Evolutionary conservation across 768 basidiomycete genomes (phyloP).

Genomic region (Podaxis sp.): DNA sequence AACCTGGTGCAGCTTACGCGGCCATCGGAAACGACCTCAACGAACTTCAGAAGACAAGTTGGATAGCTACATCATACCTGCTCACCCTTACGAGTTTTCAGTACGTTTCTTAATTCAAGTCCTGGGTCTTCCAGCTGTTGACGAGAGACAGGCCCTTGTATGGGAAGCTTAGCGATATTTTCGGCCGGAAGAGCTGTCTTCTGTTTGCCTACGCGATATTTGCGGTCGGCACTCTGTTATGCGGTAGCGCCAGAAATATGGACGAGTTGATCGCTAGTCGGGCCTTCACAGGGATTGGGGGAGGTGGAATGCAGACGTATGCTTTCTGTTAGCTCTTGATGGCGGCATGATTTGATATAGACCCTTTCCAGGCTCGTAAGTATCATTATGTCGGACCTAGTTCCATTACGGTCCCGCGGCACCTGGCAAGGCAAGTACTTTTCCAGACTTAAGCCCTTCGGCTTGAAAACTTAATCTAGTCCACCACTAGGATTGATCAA

Average conservation of each 20-base stretch:
- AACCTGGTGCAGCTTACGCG: conserved; percentile 38
- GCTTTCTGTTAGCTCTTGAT: conserved; percentile 18
- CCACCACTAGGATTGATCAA: conserved; percentile 47
- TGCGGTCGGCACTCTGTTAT: conserved; percentile 50
- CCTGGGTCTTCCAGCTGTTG: neutral
- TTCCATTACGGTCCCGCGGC: conserved; percentile 59
- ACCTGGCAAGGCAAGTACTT: conserved; percentile 60
- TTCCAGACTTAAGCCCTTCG: neutral
- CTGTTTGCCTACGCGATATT: conserved; percentile 55
- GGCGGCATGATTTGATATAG: neutral
- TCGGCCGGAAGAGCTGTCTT: conserved; percentile 57
- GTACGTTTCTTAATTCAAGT: conserved; percentile 27
- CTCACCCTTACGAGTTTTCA: conserved; percentile 60
- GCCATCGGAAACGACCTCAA: conserved; percentile 58
- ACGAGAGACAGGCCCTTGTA: conserved; percentile 47
- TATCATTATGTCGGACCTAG: conserved; percentile 66
- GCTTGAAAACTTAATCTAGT: neutral
- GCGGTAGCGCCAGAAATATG: conserved; percentile 54
- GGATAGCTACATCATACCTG: conserved; percentile 66
- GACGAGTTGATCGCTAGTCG: conserved; percentile 50
- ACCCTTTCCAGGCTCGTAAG: conserved; percentile 44
- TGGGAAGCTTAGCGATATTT: conserved; percentile 66
- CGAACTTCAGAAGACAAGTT: conserved; percentile 62
- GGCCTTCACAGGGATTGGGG: conserved; percentile 58
- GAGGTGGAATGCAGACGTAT: conserved; percentile 63